Evolutionary conservation across 768 basidiomycete species (phyloP).

Genomic region (Russula ochroleuca): DNA sequence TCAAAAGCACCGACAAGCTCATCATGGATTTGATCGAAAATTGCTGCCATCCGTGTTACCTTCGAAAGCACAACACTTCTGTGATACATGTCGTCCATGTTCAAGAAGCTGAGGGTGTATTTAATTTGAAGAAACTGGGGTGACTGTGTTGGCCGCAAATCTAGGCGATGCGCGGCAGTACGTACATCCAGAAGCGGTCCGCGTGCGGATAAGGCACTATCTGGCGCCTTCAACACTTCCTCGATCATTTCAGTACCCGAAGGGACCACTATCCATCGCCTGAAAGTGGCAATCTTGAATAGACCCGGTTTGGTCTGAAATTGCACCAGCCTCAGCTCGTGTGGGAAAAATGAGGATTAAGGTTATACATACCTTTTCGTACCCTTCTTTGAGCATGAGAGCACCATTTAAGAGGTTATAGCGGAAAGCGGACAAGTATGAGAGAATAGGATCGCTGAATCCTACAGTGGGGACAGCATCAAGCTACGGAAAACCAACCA

Average conservation of each 20-base stretch:
- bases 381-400: conserved; percentile 5
- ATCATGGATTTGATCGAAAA: conserved; percentile 42
- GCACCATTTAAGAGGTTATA: not conserved
- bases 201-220: conserved; percentile 37
- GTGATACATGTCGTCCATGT: conserved; percentile 35
- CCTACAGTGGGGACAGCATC: conserved; percentile 34
- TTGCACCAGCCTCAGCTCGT: not conserved
- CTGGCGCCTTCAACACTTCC: conserved; percentile 41
- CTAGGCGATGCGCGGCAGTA: not conserved
- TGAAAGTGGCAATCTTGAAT: conserved; percentile 34
- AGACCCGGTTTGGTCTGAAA: conserved; percentile 30
- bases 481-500: not conserved
- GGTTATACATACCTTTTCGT: conserved; percentile 1
- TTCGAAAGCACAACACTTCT: conserved; percentile 32
- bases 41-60: conserved; percentile 37
- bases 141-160: not conserved
- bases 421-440: conserved; percentile 26
- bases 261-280: conserved; percentile 42
- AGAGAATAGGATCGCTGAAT: conserved; percentile 30
- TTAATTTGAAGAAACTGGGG: conserved; percentile 37
- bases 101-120: conserved; percentile 38
- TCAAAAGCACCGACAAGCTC: conserved; percentile 43
- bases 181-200: conserved; percentile 37
- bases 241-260: conserved; percentile 35
- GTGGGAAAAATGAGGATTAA: not conserved